Conservation (phyloP, 352 stramenopile genomes). For the Phytopythium vexans region DNA sequence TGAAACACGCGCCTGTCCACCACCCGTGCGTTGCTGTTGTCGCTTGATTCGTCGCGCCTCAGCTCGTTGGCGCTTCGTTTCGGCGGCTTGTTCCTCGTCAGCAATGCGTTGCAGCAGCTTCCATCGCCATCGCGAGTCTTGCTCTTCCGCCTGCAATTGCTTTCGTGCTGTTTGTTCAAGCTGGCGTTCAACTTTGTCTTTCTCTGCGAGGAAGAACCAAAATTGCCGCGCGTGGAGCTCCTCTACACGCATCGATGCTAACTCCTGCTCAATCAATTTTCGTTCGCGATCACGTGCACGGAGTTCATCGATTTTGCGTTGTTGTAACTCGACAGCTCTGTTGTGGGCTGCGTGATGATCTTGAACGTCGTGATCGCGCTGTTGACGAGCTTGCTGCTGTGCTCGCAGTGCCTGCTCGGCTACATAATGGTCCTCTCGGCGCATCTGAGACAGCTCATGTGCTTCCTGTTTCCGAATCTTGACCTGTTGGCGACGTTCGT, state of each 20-base stretch:
- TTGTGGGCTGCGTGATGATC: conserved; percentile 1
- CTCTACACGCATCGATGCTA: conserved; percentile 36
- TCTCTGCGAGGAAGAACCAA: conserved; percentile 32
- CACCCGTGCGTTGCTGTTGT: conserved; percentile 17
- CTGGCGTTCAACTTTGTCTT: conserved; percentile 21
- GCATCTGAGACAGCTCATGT: conserved; percentile 39
- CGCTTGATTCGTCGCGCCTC: conserved; percentile 28
- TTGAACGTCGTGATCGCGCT: conserved; percentile 14
- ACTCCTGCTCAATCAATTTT: conserved; percentile 25
- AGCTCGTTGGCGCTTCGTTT: conserved; percentile 28
- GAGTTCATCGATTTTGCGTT: conserved; percentile 45
- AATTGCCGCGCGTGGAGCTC: conserved; percentile 45
- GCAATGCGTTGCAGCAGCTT: conserved; percentile 20
- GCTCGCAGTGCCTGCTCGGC: conserved; percentile 36
- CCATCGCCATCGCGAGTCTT: conserved; percentile 30
- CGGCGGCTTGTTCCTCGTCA: conserved; percentile 17
- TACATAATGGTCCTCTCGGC: conserved; percentile 54
- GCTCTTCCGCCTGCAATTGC: conserved; percentile 45
- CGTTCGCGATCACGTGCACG: conserved; percentile 33
- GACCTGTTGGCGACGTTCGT: neutral
- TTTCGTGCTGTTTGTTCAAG: conserved; percentile 38
- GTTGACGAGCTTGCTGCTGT: conserved; percentile 24
- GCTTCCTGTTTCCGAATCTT: conserved; percentile 20
- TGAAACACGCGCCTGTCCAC: conserved; percentile 11
- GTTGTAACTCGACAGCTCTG: conserved; percentile 42